Evolutionary conservation across 768 basidiomycete species (phyloP), one percentile per base, ranked within the genome.

Genomic region (Chalciporus sphaerocephalus): DNA sequence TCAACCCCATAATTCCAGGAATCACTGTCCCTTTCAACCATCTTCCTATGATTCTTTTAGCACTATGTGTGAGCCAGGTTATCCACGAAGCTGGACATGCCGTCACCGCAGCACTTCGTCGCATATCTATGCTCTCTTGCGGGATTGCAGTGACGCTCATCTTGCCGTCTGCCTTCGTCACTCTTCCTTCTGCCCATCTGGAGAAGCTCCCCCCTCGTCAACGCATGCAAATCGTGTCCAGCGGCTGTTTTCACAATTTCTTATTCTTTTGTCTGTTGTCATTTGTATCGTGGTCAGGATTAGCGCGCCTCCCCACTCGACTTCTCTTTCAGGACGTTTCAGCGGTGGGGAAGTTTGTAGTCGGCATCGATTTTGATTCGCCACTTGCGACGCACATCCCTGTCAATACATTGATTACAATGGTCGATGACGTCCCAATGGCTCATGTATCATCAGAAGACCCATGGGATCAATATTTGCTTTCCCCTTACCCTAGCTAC

Each of bases 61-160:
- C 83, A 0, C 71, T 92, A 13, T 71, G 83, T 37, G 18, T 78
- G 8, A 75, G 76, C 43, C 90, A 92, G 62, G 54, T 83, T n/a
- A 59, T 87, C 16, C 91, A 93, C 53, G 91, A 94, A 66, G 62
- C 77, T 0, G 91, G 91, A 6, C 91, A 94, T 62, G 86, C 83
- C 11, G 57, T 92, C 35, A 70, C 81, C 8, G 91, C 84, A 11
- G 85, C 88, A 16, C 57, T 85, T 5, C 84, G 87, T 40, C 70
- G 70, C 10, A 67, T 91, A 24, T 80, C 84, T 1, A 70, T 90
- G 7, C 64, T 77, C 10, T 75, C 78, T 13, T 70, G 78, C 30
- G 87, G 87, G 15, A 65, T 78, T 13, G 80, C 83, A 0, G 55
- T 92, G 17, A 78, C 79, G 1, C 38, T 84, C 39, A 54, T 83